A percentile compares a stretch with the other conserved stretches of the same genome.
These are phyloP conservation scores for Phytophthora tentaculata DNA, from an alignment of 352 stramenopile species.

Conservation along the genomic window DNA sequence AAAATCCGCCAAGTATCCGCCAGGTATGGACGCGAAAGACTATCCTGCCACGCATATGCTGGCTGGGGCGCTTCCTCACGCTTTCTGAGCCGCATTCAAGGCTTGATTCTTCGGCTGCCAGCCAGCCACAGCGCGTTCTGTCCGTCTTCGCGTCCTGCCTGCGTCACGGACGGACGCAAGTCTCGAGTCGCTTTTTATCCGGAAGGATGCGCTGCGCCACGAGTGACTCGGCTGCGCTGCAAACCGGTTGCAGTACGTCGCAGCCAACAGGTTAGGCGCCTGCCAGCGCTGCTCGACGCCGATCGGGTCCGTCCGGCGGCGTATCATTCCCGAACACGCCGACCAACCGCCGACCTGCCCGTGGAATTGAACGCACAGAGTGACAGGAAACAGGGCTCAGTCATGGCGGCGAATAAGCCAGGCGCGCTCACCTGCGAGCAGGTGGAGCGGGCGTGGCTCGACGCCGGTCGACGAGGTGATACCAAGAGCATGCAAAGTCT, in stretches of 20 bases:
- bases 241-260: neutral
- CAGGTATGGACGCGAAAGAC: conserved; percentile 26
- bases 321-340: conserved; percentile 38
- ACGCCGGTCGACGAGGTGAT: conserved; percentile 34
- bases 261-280: conserved; percentile 6
- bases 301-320: conserved; percentile 10
- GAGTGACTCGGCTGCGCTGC: conserved; percentile 24
- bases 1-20: conserved; percentile 1
- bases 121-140: conserved; percentile 26
- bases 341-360: conserved; percentile 29
- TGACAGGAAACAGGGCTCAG: conserved; percentile 4
- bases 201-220: conserved; percentile 30
- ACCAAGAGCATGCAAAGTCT: conserved; percentile 36
- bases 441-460: conserved; percentile 38
- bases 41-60: conserved; percentile 3
- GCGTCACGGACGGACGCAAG: conserved; percentile 15
- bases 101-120: conserved; percentile 28
- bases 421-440: conserved; percentile 9
- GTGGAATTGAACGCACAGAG: conserved; percentile 25
- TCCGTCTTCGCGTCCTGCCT: conserved; percentile 30
- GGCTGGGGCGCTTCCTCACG: conserved; percentile 14
- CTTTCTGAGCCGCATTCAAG: conserved; percentile 18
- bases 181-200: conserved; percentile 39
- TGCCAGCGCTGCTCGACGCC: conserved; percentile 2
- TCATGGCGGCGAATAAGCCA: conserved; percentile 29